These are phyloP conservation scores for Phyllosticta ampelicida DNA, from an alignment of 2,329 filamentous ascomycete genomes.

Conservation along the genomic window DNA sequence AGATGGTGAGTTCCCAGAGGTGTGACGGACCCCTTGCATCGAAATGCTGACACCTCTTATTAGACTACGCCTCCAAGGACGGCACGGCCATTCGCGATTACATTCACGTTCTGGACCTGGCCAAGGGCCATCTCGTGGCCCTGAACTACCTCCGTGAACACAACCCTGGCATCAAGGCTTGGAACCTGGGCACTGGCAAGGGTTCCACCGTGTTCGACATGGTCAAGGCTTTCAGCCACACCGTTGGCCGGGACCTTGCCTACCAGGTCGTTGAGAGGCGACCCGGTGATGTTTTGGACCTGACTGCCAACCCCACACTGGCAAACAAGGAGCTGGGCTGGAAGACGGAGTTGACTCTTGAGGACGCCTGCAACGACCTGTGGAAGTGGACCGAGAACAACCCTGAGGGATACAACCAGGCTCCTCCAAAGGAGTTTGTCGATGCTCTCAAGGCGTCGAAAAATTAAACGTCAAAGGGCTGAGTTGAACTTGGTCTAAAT, in stretches of 20 bases:
- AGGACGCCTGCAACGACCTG: constrained; percentile 85
- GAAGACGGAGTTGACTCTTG: constrained; percentile 83
- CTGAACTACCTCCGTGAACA: constrained; percentile 80
- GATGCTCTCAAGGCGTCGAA: constrained; percentile 33
- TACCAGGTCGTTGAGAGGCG: constrained; percentile 79
- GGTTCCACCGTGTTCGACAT: constrained; percentile 97
- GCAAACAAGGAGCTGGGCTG: constrained; percentile 85
- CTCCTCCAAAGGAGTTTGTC: constrained; percentile 74
- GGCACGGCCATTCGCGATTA: constrained; percentile 95
- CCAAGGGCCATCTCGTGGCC: constrained; percentile 74
- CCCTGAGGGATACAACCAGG: constrained; percentile 85
- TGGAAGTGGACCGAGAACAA: constrained; percentile 98
- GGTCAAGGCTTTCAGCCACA: constrained; percentile 82
- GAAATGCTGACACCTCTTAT: constrained; percentile 24
- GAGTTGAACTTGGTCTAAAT: constrained; percentile 1
- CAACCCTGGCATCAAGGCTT: constrained; percentile 82
- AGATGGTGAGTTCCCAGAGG: constrained; percentile 54
- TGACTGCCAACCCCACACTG: constrained; percentile 80
- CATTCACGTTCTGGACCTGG: constrained; percentile 90
- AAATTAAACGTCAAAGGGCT: background rate
- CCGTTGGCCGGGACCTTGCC: constrained; percentile 73
- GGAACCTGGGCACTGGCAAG: constrained; percentile 91
- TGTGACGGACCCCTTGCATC: background rate
- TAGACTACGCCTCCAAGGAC: constrained; percentile 83
- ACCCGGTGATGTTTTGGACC: constrained; percentile 82